These are phyloP conservation scores for Allomyces macrogynus DNA, from an alignment of 192 early-diverging fungal species.

Conservation along the genomic window DNA sequence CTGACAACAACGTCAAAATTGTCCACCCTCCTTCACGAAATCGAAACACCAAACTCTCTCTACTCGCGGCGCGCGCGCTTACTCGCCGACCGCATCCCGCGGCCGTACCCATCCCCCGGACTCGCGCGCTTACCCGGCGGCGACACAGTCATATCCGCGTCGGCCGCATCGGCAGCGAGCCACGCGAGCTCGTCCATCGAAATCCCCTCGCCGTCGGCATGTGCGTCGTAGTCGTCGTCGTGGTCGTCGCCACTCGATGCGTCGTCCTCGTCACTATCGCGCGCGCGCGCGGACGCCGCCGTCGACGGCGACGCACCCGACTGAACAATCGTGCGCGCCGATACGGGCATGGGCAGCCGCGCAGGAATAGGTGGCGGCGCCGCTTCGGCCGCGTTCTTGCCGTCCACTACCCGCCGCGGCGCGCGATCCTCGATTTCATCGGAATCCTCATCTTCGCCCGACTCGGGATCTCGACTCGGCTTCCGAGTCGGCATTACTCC, in stretches of 20 bases:
- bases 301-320: too few species aligned
- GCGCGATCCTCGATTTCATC: not conserved
- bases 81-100: too few species aligned
- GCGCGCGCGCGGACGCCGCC: not conserved
- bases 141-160: not conserved
- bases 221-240: not conserved
- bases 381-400: not conserved
- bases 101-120: too few species aligned
- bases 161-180: not conserved
- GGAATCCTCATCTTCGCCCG: not conserved
- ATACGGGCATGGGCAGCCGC: not conserved
- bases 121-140: too few species aligned
- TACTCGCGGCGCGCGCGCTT: too few species aligned
- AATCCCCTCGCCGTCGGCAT: not conserved
- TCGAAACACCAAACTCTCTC: too few species aligned
- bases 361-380: not conserved
- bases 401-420: too few species aligned
- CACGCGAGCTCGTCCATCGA: not conserved
- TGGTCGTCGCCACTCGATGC: not conserved
- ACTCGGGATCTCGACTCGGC: too few species aligned
- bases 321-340: not conserved
- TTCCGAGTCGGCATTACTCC: not conserved
- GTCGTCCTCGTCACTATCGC: not conserved
- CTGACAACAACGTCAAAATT: too few species aligned
- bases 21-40: too few species aligned